Percentiles rank a stretch among this genome's conserved stretches.
These are phyloP conservation scores for Aspergillus arachidicola DNA, from an alignment of 2,329 filamentous ascomycete genomes.

Conservation along the genomic window DNA sequence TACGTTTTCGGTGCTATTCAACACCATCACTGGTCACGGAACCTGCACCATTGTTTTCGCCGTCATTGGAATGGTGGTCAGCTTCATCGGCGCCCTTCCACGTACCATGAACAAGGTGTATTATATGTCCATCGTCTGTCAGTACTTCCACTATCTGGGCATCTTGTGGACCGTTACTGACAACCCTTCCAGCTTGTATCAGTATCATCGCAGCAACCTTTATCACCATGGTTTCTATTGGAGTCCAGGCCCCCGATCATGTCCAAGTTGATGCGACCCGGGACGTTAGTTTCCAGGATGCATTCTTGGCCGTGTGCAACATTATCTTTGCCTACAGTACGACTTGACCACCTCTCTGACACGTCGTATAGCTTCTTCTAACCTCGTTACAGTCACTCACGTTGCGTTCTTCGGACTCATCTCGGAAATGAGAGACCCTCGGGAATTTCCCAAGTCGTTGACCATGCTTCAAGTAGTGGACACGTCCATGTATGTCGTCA, in stretches of 20 bases:
- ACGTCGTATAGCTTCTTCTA: background rate
- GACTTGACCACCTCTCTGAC: background rate
- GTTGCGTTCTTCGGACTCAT: constrained; percentile 69
- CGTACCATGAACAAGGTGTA: constrained; percentile 64
- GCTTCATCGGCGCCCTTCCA: constrained; percentile 61
- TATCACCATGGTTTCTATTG: constrained; percentile 68
- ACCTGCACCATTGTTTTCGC: constrained; percentile 66
- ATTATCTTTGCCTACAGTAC: constrained; percentile 69
- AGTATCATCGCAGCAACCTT: constrained; percentile 66
- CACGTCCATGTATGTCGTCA: constrained; percentile 65
- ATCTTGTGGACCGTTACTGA: constrained; percentile 5
- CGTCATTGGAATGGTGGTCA: constrained; percentile 60
- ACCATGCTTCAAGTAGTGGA: constrained; percentile 62
- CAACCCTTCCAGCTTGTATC: constrained; percentile 52
- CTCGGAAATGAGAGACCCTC: constrained; percentile 63
- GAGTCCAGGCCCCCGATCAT: constrained; percentile 50
- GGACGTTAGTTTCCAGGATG: constrained; percentile 53
- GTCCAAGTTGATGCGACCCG: constrained; percentile 39
- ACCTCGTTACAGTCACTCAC: constrained; percentile 50
- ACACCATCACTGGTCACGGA: constrained; percentile 62
- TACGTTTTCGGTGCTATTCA: constrained; percentile 69
- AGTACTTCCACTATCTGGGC: constrained; percentile 12
- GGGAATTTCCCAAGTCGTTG: constrained; percentile 64
- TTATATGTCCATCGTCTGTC: constrained; percentile 62
- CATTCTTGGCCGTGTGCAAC: constrained; percentile 64